Base-by-base conservation (phyloP, 2,329 filamentous ascomycete genomes). In the Microcera coccophila region DNA sequence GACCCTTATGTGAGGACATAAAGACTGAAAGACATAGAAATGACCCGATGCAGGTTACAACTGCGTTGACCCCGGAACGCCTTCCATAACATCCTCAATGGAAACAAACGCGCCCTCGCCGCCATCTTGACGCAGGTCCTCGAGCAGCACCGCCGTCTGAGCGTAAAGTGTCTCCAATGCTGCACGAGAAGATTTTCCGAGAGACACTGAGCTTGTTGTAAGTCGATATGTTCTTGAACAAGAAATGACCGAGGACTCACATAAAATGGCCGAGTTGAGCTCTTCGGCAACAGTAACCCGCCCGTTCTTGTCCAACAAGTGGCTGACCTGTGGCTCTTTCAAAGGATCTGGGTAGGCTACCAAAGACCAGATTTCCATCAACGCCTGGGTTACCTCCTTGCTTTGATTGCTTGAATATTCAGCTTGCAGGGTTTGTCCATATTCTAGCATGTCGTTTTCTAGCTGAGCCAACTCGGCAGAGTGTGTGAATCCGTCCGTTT, bases 211-310 rank as follows among this genome's bases (percentile, higher is more conserved):
- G 11, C 16, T 34, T 28, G 20, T 4, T n/a, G 17, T 26, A 7
- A 36, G 29, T 15, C 26, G 15, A 11, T 19, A 12, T 15, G 31
- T n/a, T 36, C 21, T 10, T 3, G 10, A 15, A 7, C 39, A 18
- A 20, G 16, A 9, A 12, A 15, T 11, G 41, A 16, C 19, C 16
- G 10, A 37, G 26, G 14, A 75, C 82, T 70, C 71, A 95, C 90
- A 82, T 47, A 98, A 66, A 56, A 98, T 95, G 36, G 89, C 90
- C 47, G 88, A 87, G 65, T 97, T 97, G 43, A 98, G 73, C 64
- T 95, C 90, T 69, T 98, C 93, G 8, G 90, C 90, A 31, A 97
- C 88, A 15, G 81, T 75, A 15, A 83, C 79, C 33, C 93, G 75
- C 2, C 87, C 89, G 39, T 78, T 79, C 29, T 78, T 74, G 57